These are phyloP conservation scores for Leishmania guyanensis DNA, from an alignment of 208 protist genomes.

Conservation along the genomic window DNA sequence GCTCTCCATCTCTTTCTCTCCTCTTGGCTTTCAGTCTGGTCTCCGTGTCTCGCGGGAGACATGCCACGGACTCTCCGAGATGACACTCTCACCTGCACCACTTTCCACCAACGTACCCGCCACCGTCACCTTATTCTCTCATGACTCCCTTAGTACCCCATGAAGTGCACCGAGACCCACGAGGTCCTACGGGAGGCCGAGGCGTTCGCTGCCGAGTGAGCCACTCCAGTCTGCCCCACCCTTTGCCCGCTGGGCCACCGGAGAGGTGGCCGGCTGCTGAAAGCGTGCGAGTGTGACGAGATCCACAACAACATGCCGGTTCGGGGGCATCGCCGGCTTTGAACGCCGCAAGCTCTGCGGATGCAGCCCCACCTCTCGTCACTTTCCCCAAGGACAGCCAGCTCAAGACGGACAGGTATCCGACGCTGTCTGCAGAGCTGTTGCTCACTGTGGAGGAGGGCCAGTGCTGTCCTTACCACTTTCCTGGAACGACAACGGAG, in stretches of 20 bases:
- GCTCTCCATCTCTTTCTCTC: background rate
- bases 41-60: background rate
- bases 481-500: slow-evolving; percentile 22
- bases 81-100: background rate
- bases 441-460: slow-evolving; percentile 6
- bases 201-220: slow-evolving; percentile 15
- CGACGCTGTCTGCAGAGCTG: too few species aligned
- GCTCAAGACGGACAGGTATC: background rate
- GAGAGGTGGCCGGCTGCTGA: slow-evolving; percentile 11
- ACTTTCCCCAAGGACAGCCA: slow-evolving; percentile 19
- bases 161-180: too few species aligned
- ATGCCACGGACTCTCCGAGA: background rate
- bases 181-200: slow-evolving; percentile 20
- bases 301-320: slow-evolving; percentile 20
- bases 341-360: slow-evolving; percentile 18
- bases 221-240: slow-evolving; percentile 22
- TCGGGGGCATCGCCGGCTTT: slow-evolving; percentile 27
- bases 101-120: background rate
- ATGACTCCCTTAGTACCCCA: background rate
- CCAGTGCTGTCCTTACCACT: slow-evolving; percentile 23
- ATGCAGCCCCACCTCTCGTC: slow-evolving; percentile 15
- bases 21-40: background rate
- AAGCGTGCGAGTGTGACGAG: slow-evolving; percentile 1
- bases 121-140: background rate
- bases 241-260: slow-evolving; percentile 21